phyloP scores from a whole-genome alignment of 306 rosid species.

The Quercus engelmannii region DNA sequence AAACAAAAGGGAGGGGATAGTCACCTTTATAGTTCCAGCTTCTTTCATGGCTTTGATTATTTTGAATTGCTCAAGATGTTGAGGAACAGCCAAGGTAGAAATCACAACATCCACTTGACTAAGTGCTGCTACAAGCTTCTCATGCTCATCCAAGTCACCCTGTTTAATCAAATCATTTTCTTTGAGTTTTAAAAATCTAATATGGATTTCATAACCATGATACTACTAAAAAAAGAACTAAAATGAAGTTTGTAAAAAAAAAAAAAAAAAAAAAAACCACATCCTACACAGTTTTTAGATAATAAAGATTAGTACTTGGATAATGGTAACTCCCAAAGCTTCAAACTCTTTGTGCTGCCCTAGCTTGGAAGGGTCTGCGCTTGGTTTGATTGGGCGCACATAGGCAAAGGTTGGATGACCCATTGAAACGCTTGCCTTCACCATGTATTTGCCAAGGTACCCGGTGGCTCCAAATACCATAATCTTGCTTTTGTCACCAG shows the following conservation, averaged over 20 bases:
- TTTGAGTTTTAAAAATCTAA: no score
- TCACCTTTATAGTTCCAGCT: constrained; percentile 44
- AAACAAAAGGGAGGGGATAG: background rate
- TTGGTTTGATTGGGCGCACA: constrained; percentile 24
- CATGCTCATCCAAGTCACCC: constrained; percentile 42
- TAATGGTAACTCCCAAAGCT: constrained; percentile 37
- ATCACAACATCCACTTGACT: constrained; percentile 41
- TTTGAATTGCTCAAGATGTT: constrained; percentile 38
- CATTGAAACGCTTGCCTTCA: constrained; percentile 35
- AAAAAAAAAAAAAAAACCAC: no score
- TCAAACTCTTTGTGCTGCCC: constrained; percentile 19
- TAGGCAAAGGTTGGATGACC: constrained; percentile 39
- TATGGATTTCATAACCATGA: no score
- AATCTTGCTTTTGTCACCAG: constrained; percentile 32
- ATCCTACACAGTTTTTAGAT: background rate
- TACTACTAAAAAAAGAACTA: background rate
- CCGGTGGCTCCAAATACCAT: constrained; percentile 35
- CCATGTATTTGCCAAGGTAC: constrained; percentile 42
- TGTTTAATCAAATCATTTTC: constrained; percentile 2
- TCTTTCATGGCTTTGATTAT: constrained; percentile 44
- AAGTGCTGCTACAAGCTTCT: constrained; percentile 34
- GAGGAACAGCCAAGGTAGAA: constrained; percentile 44
- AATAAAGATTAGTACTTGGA: constrained; percentile 18
- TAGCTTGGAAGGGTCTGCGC: constrained; percentile 23
- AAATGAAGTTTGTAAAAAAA: background rate